Conservation (phyloP, 1,139 yeast species). For the Suhomyces bolitotheri region DNA sequence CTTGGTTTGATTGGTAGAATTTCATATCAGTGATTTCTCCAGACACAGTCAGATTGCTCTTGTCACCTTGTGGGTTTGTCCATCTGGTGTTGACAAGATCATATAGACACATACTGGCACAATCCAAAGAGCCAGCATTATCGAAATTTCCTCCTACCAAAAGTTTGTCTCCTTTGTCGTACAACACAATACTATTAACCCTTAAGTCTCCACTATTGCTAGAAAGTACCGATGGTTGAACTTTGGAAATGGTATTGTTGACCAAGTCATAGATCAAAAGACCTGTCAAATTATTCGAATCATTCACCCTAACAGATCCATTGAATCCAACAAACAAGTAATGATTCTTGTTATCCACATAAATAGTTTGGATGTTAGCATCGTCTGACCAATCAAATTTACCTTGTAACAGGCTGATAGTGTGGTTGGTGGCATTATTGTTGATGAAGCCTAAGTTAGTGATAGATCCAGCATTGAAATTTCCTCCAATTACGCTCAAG, state of each 20-base stretch:
- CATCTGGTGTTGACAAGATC: conserved; percentile 57
- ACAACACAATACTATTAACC: conserved; percentile 55
- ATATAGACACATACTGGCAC: conserved; percentile 68
- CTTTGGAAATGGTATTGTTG: conserved; percentile 35
- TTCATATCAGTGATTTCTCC: conserved; percentile 59
- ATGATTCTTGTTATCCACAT: conserved; percentile 38
- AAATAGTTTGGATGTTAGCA: conserved; percentile 40
- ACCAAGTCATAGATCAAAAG: conserved; percentile 53
- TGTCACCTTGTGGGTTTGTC: conserved; percentile 49
- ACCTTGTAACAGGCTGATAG: conserved; percentile 28
- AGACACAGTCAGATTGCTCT: conserved; percentile 29
- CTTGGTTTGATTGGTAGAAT: conserved; percentile 49
- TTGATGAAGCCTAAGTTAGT: conserved; percentile 44
- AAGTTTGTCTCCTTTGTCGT: conserved; percentile 50
- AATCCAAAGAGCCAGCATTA: conserved; percentile 57
- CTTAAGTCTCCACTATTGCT: conserved; percentile 27
- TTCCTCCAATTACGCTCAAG: conserved; percentile 54
- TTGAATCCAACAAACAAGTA: conserved; percentile 53
- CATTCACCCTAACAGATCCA: conserved; percentile 40
- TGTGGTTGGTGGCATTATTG: conserved; percentile 25
- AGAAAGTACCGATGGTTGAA: conserved; percentile 51
- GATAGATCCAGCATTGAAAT: conserved; percentile 26
- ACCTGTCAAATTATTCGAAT: conserved; percentile 37
- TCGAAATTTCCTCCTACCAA: conserved; percentile 79
- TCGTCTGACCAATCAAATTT: conserved; percentile 38